Base-by-base conservation (phyloP, 495 filamentous ascomycete species). In the Podospora pseudopauciseta region DNA sequence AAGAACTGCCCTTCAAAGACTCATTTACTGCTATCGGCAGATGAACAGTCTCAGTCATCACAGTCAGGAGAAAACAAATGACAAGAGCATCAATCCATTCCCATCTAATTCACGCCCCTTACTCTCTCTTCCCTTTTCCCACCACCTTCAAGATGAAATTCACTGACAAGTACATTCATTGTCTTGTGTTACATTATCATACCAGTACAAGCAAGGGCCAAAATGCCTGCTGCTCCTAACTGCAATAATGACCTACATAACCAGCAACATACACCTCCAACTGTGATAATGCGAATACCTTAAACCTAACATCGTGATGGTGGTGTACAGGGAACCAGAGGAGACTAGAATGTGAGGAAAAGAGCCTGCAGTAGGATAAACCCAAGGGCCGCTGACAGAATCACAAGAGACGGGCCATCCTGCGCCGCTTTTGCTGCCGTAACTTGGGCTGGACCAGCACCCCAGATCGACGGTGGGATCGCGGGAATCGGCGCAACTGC, bases 361-460 rank as follows among this genome's bases (percentile, higher is more conserved):
- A 67, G 57, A 32, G 55, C 63, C 53, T 65, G 64, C n/a, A 72
- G 4, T 28, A 72, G 64, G 32, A 26, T 61, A 27, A 63, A 26
- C 18, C 7, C 53, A 13, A 72, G 30, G 20, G 53, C n/a, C 26
- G 67, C 34, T 18, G 71, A 61, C 5, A 69, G 58, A 54, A 73
- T 26, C 2, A 28, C 9, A 30, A 61, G 20, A 56, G 68, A 67
- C 34, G 71, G 69, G 16, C 30, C 32, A 49, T n/a, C 49, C 57
- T 53, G 64, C 54, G 67, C 55, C 44, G 71, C 67, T 26, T 39
- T 23, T 16, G 71, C 70, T 63, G 27, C 64, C 2, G 71, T 73
- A 11, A 73, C 66, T 53, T 73, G 71, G 65, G 71, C 66, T 57
- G 71, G 71, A 19, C 60, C 44, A 19, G 66, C 30, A 28, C 49